A percentile compares a stretch with the other conserved stretches of the same genome.
Evolutionary conservation across 1,284 basidiomycete species (phyloP).

Genomic region (Fomitopsis palustris): DNA sequence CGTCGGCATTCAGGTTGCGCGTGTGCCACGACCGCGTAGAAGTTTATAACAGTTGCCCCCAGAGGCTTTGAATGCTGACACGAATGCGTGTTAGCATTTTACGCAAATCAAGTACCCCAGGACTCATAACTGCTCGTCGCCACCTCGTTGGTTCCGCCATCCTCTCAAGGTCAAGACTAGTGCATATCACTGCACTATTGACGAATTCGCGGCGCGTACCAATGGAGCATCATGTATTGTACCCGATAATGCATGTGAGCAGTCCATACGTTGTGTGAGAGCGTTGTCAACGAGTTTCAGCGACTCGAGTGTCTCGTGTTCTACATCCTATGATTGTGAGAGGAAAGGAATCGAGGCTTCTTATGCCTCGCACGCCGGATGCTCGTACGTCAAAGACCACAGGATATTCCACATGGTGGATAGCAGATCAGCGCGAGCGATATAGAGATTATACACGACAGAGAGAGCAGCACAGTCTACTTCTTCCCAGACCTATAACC

Average conservation of each 20-base stretch:
- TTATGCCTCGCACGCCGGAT: too few species aligned
- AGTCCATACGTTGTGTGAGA: not conserved
- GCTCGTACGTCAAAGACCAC: too few species aligned
- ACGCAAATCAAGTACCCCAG: not conserved
- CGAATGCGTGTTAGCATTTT: not conserved
- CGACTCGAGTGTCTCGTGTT: too few species aligned
- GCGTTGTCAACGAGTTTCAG: too few species aligned
- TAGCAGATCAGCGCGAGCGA: too few species aligned
- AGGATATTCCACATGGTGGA: too few species aligned
- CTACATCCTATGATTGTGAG: too few species aligned
- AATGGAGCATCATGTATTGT: not conserved
- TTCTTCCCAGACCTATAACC: slow-evolving; percentile 67
- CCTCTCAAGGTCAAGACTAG: too few species aligned
- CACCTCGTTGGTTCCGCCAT: not conserved
- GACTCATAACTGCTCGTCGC: not conserved
- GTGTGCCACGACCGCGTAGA: not conserved
- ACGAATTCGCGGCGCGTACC: not conserved
- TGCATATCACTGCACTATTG: not conserved
- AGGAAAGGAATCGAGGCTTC: too few species aligned
- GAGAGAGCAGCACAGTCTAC: slow-evolving; percentile 31
- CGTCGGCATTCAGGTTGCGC: not conserved
- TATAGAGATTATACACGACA: not conserved
- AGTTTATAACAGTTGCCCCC: not conserved
- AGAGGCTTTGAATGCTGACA: not conserved
- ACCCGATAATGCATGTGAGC: not conserved